These are phyloP conservation scores for Trifolium fragiferum DNA, from an alignment of 306 rosid genomes.

Conservation along the genomic window DNA sequence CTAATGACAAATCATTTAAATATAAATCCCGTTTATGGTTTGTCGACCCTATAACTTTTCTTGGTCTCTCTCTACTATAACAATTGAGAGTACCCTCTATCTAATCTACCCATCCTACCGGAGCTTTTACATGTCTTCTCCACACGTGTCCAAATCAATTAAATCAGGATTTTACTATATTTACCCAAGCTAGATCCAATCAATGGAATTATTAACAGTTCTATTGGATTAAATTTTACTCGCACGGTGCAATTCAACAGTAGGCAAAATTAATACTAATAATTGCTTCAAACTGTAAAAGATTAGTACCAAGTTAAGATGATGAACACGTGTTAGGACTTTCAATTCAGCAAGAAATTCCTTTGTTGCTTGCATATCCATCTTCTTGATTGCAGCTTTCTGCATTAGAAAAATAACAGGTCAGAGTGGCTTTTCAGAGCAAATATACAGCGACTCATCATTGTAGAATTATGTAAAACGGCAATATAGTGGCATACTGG, in stretches of 20 bases:
- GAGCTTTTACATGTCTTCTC: constrained; percentile 1
- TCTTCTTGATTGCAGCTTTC: constrained; percentile 98
- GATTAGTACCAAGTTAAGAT: constrained; percentile 82
- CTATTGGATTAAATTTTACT: constrained; percentile 9
- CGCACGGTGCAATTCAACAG: background rate
- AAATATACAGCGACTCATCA: constrained; percentile 21
- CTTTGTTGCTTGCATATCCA: constrained; percentile 94
- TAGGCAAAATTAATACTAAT: constrained; percentile 1
- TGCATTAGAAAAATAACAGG: constrained; percentile 43
- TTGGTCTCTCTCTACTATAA: background rate
- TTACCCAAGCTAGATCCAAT: constrained; percentile 20
- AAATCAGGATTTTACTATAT: background rate
- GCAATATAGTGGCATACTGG: background rate
- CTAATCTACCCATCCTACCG: background rate
- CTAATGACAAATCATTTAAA: background rate
- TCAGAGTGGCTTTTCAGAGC: constrained; percentile 19
- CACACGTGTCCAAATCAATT: background rate
- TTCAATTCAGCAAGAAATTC: constrained; percentile 93
- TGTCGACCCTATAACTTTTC: background rate
- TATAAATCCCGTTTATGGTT: background rate
- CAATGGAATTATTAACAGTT: constrained; percentile 10
- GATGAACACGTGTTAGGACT: constrained; percentile 89
- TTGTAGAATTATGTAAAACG: constrained; percentile 1
- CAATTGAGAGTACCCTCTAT: background rate
- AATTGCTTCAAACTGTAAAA: constrained; percentile 16